Evolutionary conservation across 257 asterid species (phyloP), one percentile per base, ranked within the genome.

Genomic region (Plectranthus barbatus): DNA sequence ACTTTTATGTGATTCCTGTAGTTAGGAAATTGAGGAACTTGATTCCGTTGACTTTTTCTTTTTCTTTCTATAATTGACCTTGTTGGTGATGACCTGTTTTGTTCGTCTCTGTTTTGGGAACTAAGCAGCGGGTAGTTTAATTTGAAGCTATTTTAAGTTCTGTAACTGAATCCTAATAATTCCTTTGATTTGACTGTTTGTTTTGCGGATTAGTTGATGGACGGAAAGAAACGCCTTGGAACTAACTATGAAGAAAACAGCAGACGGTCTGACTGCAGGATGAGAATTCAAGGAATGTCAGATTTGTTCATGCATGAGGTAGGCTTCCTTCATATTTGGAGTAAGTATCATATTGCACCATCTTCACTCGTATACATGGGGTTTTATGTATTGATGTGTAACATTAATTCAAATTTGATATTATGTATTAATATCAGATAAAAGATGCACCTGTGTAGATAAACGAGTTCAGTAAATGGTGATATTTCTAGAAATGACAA

Each of bases 201-300:
- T 49, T 75, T 41, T 64, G 66, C 66, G 77, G 74, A 5, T 67
- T 76, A 72, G 70, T 45, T 26, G 70, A 70, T 63, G 77, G 76
- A 82, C 73, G 79, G 74, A 46, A 74, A 76, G 59, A 79, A 68
- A 77, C 66, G 61, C 20, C 69, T 73, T 72, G 76, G 74, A 50
- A 44, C 49, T 71, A 64, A 77, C 60, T 67, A 77, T 77, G 91
- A 75, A 59, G 77, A 72, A 45, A 65, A 62, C 54, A 52, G 69
- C 78, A 20, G 50, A 56, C 64, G 71, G 75, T 64, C 76, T 73
- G 74, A 64, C 81, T 71, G 70, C 87, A 41, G 84, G 87, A 44
- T 79, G 78, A 80, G 69, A 66, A 62, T 56, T 72, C 50, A 69
- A 76, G 83, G 80, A 70, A 88, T 85, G 94, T 74, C 91, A 67